Evolutionary conservation across 2,329 filamentous ascomycete species (phyloP), one percentile per base, ranked within the genome.

Genomic region (Aspergillus hiratsukae): DNA sequence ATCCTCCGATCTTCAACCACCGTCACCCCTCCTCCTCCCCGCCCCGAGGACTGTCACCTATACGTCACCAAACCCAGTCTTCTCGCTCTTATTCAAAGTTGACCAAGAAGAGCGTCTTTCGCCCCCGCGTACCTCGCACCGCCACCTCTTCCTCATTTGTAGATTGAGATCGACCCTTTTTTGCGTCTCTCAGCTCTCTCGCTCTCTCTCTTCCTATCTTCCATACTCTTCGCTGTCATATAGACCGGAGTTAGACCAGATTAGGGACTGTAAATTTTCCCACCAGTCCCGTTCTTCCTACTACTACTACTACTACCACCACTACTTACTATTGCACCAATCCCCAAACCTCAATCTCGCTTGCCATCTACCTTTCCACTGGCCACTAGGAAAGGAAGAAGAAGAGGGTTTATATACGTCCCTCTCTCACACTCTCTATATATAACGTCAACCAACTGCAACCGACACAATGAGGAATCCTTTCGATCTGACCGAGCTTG

Each of bases 401-500:
- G 21, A 6, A 8, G 19, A 23, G 21, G 41, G 27, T 46, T 23
- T 27, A 46, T 23, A 46, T 17, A 46, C 11, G 41, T 48, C 29
- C 41, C 48, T n/a, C 31, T 48, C 11, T 4, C 28, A 10, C 9
- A 29, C 31, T 14, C 17, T 7, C 50, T 31, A 35, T 46, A 50
- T 25, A 51, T 50, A 48, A 14, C 49, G 46, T 49, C 31, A 54
- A 54, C 48, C 52, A 49, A 46, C 37, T 53, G 51, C 51, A 28
- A 56, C 27, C 51, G 43, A 28, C 51, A 62, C 50, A 27, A 64
- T 64, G 62, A 61, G 65, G 23, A 72, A 72, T 54, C 70, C 70
- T 25, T 72, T 72, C 52, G 69, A 72, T 49, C 63, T 72, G 60
- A 64, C 69, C 37, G 65, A 63, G 23, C 56, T 64, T 28, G 61